Conservation (phyloP, 225 moss, liverwort and hornwort species). For the Pleurozium schreberi region DNA sequence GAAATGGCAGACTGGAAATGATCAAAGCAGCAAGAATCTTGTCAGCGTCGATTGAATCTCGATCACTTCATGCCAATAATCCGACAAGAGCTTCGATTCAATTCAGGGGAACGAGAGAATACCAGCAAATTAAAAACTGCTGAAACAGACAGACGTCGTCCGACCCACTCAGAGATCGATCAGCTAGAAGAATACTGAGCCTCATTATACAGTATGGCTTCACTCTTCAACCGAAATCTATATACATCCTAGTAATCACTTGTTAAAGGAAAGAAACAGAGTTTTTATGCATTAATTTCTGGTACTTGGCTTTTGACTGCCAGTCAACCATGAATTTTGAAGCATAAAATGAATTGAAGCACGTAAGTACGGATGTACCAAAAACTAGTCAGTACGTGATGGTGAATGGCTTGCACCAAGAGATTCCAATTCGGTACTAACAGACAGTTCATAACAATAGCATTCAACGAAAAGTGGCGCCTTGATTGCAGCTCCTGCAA, state of each 20-base stretch:
- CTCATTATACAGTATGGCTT: background rate
- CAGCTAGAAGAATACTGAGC: background rate
- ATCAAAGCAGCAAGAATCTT: background rate
- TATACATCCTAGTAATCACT: background rate
- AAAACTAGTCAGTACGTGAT: background rate
- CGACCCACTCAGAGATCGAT: background rate
- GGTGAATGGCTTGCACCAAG: background rate
- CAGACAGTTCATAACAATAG: background rate
- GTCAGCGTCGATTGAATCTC: background rate
- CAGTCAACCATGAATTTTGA: background rate
- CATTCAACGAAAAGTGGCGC: background rate
- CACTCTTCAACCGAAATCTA: background rate
- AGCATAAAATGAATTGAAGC: no score
- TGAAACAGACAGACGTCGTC: background rate
- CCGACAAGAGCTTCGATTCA: background rate
- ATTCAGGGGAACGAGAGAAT: background rate
- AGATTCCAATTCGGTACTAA: background rate
- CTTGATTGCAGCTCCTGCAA: background rate
- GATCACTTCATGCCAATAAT: no score
- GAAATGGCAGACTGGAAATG: background rate
- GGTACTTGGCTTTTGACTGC: background rate
- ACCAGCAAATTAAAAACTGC: background rate
- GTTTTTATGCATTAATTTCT: background rate
- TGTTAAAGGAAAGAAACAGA: background rate
- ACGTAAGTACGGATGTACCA: no score